These are phyloP conservation scores for Aegilops longissima DNA, from an alignment of 176 grass and related monocot species.

Conservation along the genomic window DNA sequence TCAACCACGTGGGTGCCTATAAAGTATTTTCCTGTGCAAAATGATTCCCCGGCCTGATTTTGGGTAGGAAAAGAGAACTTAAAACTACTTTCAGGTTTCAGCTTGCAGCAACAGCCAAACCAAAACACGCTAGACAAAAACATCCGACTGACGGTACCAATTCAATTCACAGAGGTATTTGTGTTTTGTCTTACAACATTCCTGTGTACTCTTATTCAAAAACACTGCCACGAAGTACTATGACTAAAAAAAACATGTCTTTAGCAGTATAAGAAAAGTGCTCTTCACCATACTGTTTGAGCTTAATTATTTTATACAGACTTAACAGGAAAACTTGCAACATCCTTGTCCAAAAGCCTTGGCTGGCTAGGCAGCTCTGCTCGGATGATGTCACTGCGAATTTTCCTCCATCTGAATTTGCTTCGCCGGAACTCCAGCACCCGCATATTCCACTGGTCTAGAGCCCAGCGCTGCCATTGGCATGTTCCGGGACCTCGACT, in stretches of 20 bases:
- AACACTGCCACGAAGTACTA: too few species aligned
- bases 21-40: too few species aligned
- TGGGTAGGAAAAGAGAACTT: too few species aligned
- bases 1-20: too few species aligned
- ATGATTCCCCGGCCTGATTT: too few species aligned
- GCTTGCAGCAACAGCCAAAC: too few species aligned
- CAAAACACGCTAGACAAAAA: too few species aligned
- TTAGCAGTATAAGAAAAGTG: background rate
- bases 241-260: background rate
- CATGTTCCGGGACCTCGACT: slow-evolving; percentile 24
- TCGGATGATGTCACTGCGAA: slow-evolving; percentile 8
- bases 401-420: background rate
- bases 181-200: too few species aligned
- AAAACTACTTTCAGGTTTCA: too few species aligned
- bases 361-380: background rate
- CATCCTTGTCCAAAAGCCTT: background rate
- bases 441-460: slow-evolving; percentile 14
- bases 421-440: slow-evolving; percentile 2
- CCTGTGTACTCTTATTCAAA: too few species aligned
- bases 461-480: background rate
- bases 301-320: slow-evolving; percentile 31
- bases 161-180: too few species aligned
- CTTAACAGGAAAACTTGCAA: background rate
- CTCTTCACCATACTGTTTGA: slow-evolving; percentile 32
- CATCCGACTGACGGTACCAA: too few species aligned